Evolutionary conservation across 805 yeast species (phyloP), one percentile per base, ranked within the genome.

Genomic region (Cyberlindnera nakhonratchasimensis): DNA sequence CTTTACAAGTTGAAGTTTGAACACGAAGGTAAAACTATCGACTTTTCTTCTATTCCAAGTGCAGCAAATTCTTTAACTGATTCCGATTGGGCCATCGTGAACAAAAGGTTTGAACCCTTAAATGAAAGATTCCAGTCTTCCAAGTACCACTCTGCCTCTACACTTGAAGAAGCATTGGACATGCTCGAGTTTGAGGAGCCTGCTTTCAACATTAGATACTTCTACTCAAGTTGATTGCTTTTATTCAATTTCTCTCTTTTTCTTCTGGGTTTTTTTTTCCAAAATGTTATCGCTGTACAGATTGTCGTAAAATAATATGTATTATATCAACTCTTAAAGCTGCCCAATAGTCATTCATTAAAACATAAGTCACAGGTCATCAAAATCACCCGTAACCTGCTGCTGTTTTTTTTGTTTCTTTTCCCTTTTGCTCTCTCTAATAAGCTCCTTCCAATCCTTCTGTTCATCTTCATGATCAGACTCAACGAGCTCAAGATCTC

Each of bases 361-460:
- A 5, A 5, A 34, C 17, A 34, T 13, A n/a, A 5, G 14, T 34
- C 60, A 78, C 45, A 77, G 52, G 53, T 70, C 82, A 54, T 81
- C 89, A 63, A 86, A 86, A 32, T 70, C 67, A 2, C 85, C 84
- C 54, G 71, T 77, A 31, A 76, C 55, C 7, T 61, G 67, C 11
- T 60, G 67, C 28, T 54, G 51, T n/a, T 50, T 51, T 28, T 41
- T 43, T 37, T 22, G 50, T 18, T 61, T 63, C 61, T 79, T 82
- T 50, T 70, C 70, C 62, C 72, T 79, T 59, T 87, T 90, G 47
- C 72, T 79, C 36, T 75, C 74, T 48, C 77, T 66, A 1, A 91
- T 83, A 19, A 82, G 55, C 23, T 84, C 90, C 64, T 93, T 93
- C 99, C 98, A 93, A 64, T 93, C 98, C 31, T 69, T 64, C 38